These are phyloP conservation scores for Chloris gayana DNA, from an alignment of 176 grass and related monocot species.

Conservation along the genomic window DNA sequence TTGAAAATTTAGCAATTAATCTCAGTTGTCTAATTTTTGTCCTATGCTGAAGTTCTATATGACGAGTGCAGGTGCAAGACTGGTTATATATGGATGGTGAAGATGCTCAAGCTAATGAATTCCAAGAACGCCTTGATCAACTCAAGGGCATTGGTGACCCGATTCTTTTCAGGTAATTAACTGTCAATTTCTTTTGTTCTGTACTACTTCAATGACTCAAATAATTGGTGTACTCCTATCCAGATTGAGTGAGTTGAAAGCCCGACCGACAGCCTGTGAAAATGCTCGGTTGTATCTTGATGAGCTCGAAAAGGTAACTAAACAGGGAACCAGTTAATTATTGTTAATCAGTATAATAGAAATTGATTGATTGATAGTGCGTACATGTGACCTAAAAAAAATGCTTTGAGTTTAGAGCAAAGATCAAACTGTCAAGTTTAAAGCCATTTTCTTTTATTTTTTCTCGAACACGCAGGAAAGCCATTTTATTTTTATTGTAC, in stretches of 20 bases:
- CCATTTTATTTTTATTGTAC: conserved; percentile 14
- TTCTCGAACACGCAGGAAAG: background rate
- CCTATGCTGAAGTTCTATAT: conserved; percentile 25
- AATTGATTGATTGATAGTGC: background rate
- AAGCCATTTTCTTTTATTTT: background rate
- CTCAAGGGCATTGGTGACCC: conserved; percentile 87
- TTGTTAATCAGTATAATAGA: background rate
- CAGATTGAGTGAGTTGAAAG: conserved; percentile 87
- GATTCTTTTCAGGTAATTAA: conserved; percentile 87
- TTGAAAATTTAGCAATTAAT: conserved; percentile 11
- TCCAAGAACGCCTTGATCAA: conserved; percentile 82
- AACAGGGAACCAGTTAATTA: background rate
- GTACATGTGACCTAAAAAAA: background rate
- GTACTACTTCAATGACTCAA: conserved; percentile 10
- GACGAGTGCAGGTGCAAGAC: conserved; percentile 78
- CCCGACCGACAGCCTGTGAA: conserved; percentile 73
- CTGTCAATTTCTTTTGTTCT: conserved; percentile 8
- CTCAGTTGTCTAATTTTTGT: conserved; percentile 21
- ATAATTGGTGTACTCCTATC: conserved; percentile 29
- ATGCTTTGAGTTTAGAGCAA: background rate
- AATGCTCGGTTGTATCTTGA: conserved; percentile 71
- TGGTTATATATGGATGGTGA: conserved; percentile 99
- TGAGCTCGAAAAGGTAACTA: conserved; percentile 72
- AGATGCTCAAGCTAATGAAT: conserved; percentile 93
- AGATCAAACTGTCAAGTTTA: background rate